Conservation (phyloP, 208 protist species). For the Leishmania aethiopica region DNA sequence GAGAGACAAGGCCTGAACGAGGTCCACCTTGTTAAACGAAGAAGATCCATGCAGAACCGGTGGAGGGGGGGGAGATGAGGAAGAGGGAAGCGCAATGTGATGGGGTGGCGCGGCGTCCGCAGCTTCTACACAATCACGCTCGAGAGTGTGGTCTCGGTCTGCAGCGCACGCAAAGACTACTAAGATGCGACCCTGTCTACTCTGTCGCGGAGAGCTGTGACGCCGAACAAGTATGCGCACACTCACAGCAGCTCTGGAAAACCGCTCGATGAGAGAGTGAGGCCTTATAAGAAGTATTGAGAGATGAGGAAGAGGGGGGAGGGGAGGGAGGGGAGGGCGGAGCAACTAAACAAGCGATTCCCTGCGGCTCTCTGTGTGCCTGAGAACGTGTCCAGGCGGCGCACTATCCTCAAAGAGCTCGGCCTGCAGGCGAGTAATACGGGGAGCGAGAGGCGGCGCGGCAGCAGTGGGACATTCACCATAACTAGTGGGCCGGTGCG, state of each 20-base stretch:
- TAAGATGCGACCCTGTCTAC: not conserved
- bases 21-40: not conserved
- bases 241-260: not conserved
- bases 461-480: not conserved
- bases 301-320: not conserved
- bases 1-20: conserved; percentile 9
- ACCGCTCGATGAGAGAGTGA: not conserved
- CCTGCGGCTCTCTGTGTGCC: not conserved
- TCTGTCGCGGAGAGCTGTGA: not conserved
- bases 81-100: not conserved
- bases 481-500: not conserved
- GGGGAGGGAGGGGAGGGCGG: not conserved
- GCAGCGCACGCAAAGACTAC: not conserved
- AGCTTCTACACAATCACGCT: not conserved
- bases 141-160: not conserved
- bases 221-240: too few relatives aligned
- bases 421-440: not conserved
- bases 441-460: too few relatives aligned
- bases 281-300: not conserved
- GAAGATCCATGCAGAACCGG: not conserved
- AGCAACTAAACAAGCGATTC: not conserved
- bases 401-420: not conserved
- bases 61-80: not conserved
- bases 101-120: not conserved
- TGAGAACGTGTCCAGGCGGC: not conserved